Conservation (phyloP, 2,329 filamentous ascomycete genomes). For the Cryphonectria parasitica region DNA sequence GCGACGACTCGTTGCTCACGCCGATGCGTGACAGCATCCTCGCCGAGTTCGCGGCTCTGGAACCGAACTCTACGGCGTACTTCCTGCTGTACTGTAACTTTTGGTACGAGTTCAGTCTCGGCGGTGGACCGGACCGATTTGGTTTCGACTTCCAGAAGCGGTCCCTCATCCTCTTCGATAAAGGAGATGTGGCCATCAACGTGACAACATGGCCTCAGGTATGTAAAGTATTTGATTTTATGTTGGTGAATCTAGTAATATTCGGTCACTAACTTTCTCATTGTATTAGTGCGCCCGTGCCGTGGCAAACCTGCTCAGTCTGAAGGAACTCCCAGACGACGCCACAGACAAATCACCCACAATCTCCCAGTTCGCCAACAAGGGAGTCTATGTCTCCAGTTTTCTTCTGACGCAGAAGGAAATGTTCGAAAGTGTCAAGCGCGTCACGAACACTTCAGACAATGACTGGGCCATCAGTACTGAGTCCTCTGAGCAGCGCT, state of each 20-base stretch:
- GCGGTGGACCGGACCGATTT: conserved; percentile 32
- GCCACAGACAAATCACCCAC: conserved; percentile 19
- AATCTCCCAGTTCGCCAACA: conserved; percentile 43
- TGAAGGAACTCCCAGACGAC: conserved; percentile 40
- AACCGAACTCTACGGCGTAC: conserved; percentile 33
- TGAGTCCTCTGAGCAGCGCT: conserved; percentile 52
- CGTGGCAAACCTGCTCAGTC: conserved; percentile 48
- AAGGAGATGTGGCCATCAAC: conserved; percentile 59
- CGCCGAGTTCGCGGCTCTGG: conserved; percentile 42
- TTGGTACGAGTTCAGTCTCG: conserved; percentile 58
- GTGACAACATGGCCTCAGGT: conserved; percentile 62
- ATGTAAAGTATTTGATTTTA: neutral
- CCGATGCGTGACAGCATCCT: conserved; percentile 24
- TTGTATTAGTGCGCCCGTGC: conserved; percentile 36
- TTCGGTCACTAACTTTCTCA: neutral
- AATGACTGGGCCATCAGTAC: conserved; percentile 62
- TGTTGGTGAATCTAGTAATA: neutral
- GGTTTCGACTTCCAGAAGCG: conserved; percentile 35
- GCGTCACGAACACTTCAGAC: conserved; percentile 59
- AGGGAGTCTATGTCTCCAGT: conserved; percentile 54
- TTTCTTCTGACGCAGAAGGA: conserved; percentile 65
- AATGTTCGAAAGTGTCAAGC: conserved; percentile 64
- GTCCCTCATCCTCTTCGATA: conserved; percentile 49
- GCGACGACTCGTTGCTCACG: conserved; percentile 18
- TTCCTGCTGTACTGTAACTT: conserved; percentile 48